phyloP scores from a whole-genome alignment of 768 basidiomycete species.

The Rhodotorula sphaerocarpa region DNA sequence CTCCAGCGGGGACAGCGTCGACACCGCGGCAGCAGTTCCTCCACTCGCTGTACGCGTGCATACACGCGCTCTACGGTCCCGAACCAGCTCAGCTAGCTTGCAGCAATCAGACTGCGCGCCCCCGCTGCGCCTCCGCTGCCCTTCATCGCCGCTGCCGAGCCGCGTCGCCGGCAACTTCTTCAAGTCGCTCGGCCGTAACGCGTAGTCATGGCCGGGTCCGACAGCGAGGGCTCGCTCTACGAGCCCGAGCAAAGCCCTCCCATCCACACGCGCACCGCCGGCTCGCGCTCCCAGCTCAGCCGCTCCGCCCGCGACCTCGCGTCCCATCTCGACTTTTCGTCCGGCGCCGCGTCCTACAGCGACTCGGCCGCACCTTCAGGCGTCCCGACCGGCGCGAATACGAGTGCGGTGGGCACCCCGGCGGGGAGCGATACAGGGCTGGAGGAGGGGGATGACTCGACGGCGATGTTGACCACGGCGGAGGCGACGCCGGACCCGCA shows the following conservation, averaged over 20 bases:
- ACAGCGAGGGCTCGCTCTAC: slow-evolving; percentile 1
- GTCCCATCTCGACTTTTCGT: neutral
- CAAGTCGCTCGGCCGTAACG: too few species aligned
- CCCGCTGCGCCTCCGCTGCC: too few species aligned
- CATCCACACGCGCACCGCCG: neutral
- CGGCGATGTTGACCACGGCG: neutral
- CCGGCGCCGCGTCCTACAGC: neutral
- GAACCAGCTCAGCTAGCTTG: too few species aligned
- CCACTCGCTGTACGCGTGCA: too few species aligned
- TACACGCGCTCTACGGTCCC: too few species aligned
- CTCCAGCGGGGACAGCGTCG: too few species aligned
- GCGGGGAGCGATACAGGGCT: slow-evolving; percentile 1
- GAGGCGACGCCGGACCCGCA: slow-evolving; percentile 12
- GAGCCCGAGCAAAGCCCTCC: neutral
- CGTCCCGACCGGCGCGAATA: slow-evolving; percentile 1
- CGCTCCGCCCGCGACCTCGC: neutral
- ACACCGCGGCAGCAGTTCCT: too few species aligned
- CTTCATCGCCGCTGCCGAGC: too few species aligned
- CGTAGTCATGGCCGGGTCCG: neutral
- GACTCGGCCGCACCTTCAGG: neutral
- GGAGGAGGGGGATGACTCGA: neutral
- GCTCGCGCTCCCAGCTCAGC: neutral
- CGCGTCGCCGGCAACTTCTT: too few species aligned
- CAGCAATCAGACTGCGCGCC: too few species aligned
- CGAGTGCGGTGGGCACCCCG: slow-evolving; percentile 6